A percentile compares a stretch with the other conserved stretches of the same genome.
These are phyloP conservation scores for Penicillium sp. DNA, from an alignment of 2,329 filamentous ascomycete genomes.

Conservation along the genomic window DNA sequence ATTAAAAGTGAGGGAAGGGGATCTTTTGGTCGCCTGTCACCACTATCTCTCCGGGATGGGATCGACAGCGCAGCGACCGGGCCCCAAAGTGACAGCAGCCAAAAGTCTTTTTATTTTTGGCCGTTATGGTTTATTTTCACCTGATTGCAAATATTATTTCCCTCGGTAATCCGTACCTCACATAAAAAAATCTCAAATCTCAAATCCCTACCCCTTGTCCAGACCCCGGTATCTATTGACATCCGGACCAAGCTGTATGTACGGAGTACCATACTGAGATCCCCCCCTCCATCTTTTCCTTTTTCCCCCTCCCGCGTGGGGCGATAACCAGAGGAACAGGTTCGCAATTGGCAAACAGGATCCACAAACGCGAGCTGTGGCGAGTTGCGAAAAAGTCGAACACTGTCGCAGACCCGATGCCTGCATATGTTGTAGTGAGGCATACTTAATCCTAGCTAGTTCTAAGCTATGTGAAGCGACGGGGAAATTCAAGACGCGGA, in stretches of 20 bases:
- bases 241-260: slow-evolving; percentile 1
- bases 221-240: slow-evolving; percentile 1
- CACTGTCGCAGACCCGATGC: slow-evolving; percentile 13
- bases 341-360: slow-evolving; percentile 17
- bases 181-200: neutral
- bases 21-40: slow-evolving; percentile 16
- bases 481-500: slow-evolving; percentile 8
- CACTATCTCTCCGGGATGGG: slow-evolving; percentile 16
- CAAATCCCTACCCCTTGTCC: neutral
- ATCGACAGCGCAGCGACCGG: slow-evolving; percentile 31
- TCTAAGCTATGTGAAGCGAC: neutral
- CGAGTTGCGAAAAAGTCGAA: slow-evolving; percentile 1
- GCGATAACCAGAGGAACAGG: slow-evolving; percentile 10
- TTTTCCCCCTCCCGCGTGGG: slow-evolving; percentile 23
- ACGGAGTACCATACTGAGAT: neutral
- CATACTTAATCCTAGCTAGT: slow-evolving; percentile 8
- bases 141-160: neutral
- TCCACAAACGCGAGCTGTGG: slow-evolving; percentile 24
- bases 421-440: slow-evolving; percentile 10
- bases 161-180: slow-evolving; percentile 3
- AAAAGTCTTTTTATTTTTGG: slow-evolving; percentile 9
- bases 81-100: slow-evolving; percentile 23
- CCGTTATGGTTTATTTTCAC: neutral
- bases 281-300: slow-evolving; percentile 5
- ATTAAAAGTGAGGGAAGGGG: neutral